These are phyloP conservation scores for Thamnidium elegans DNA, from an alignment of 192 early-diverging fungal species.

Conservation along the genomic window DNA sequence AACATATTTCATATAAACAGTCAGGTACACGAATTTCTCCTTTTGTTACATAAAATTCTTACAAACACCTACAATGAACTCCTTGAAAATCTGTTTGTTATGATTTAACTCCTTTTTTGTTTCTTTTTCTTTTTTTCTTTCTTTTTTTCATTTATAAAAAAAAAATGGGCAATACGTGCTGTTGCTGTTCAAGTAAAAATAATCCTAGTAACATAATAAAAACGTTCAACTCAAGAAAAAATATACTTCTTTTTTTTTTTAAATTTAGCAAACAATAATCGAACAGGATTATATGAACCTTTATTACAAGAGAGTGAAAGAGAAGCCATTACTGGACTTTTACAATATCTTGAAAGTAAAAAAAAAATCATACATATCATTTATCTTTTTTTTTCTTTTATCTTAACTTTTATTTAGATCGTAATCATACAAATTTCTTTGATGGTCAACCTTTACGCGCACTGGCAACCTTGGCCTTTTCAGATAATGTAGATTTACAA, in stretches of 20 bases:
- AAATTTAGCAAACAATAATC: conserved; percentile 30
- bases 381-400: not conserved
- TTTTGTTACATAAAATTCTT: too few species aligned
- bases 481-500: conserved; percentile 80
- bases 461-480: conserved; percentile 76
- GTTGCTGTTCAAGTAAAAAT: conserved; percentile 5
- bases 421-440: conserved; percentile 77
- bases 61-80: too few species aligned
- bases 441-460: conserved; percentile 77
- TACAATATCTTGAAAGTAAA: conserved; percentile 65
- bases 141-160: not conserved
- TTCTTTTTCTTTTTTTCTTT: not conserved
- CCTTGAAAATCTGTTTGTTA: not conserved
- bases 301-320: conserved; percentile 64
- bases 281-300: conserved; percentile 55
- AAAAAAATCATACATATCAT: not conserved
- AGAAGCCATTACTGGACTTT: conserved; percentile 59
- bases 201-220: not conserved
- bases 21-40: too few species aligned
- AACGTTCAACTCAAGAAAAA: not conserved
- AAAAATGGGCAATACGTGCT: conserved; percentile 15
- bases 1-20: not conserved
- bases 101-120: not conserved
- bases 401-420: conserved; percentile 44
- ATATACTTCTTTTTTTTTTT: not conserved